phyloP scores from a whole-genome alignment of 2,329 filamentous ascomycete species.

The Penicillium sp. region DNA sequence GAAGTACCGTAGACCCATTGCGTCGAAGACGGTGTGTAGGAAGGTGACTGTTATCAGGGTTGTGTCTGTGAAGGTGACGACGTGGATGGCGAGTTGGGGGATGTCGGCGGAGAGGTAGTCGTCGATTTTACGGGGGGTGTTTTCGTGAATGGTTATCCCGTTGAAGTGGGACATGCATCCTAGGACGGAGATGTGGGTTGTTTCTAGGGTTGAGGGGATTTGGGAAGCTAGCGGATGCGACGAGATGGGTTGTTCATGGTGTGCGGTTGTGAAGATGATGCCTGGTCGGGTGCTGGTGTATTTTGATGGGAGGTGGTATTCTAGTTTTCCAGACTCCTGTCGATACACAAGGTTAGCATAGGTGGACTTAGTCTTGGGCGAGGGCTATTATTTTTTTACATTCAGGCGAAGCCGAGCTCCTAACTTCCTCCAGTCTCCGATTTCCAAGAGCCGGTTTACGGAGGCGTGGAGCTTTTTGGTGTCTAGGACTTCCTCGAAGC shows the following conservation, averaged over 20 bases:
- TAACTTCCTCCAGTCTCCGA: neutral
- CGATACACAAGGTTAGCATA: neutral
- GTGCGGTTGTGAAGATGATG: neutral
- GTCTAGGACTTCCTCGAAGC: conserved; percentile 1
- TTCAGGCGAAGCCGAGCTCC: neutral
- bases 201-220: neutral
- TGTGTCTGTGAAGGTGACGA: conserved; percentile 1
- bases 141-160: neutral
- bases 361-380: neutral
- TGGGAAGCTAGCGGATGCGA: neutral
- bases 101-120: neutral
- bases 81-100: neutral
- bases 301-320: neutral
- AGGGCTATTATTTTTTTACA: neutral
- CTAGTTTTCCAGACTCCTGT: neutral
- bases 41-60: neutral
- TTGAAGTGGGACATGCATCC: conserved; percentile 1
- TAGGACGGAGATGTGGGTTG: neutral
- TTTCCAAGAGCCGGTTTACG: neutral
- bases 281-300: neutral
- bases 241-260: neutral
- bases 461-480: neutral
- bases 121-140: neutral
- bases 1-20: neutral
- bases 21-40: neutral